Evolutionary conservation across 306 rosid genomes (phyloP).

Genomic region (Gleditsia sinensis): DNA sequence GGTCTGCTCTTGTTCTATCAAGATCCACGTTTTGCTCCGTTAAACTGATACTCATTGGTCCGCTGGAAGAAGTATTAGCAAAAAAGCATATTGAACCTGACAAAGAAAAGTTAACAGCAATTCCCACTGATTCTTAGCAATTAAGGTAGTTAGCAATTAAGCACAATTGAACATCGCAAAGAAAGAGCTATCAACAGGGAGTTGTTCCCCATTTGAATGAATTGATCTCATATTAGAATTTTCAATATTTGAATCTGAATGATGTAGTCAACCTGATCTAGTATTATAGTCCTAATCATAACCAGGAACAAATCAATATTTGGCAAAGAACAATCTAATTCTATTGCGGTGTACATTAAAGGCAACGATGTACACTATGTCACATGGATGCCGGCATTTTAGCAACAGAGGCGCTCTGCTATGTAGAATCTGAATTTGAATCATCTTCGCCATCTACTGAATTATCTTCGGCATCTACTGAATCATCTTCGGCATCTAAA

Average conservation of each 20-base stretch:
- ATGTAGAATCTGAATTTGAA: background rate
- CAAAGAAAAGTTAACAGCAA: too few species aligned
- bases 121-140: too few species aligned
- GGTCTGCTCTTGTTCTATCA: too few species aligned
- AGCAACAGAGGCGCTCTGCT: conserved; percentile 5
- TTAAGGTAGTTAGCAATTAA: too few species aligned
- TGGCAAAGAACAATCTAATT: conserved; percentile 32
- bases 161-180: background rate
- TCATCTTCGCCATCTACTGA: too few species aligned
- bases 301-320: conserved; percentile 13
- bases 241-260: conserved; percentile 25
- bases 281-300: conserved; percentile 29
- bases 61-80: too few species aligned
- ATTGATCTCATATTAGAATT: background rate
- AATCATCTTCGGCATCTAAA: conserved; percentile 24
- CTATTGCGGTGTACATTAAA: conserved; percentile 8
- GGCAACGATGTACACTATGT: conserved; percentile 27
- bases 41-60: too few species aligned
- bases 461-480: too few species aligned
- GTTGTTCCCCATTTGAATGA: conserved; percentile 1
- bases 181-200: conserved; percentile 1
- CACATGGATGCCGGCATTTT: conserved; percentile 14
- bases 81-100: too few species aligned
- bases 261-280: conserved; percentile 25
- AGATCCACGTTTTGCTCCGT: too few species aligned